phyloP scores from a whole-genome alignment of 169 alveolate species.

The Fabrea salina region DNA sequence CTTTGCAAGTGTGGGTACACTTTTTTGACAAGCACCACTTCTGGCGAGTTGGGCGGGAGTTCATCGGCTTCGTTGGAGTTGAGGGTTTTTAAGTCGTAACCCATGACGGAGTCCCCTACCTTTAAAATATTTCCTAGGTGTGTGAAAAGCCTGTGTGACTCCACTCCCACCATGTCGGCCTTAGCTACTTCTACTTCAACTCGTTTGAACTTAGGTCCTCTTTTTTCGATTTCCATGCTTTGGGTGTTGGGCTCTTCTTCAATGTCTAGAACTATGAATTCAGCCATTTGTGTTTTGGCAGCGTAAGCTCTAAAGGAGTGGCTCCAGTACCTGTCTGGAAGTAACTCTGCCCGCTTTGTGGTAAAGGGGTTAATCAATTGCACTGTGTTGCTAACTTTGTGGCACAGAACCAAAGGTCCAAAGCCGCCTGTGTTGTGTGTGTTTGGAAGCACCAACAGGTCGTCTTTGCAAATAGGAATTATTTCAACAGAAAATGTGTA shows the following conservation, averaged over 20 bases:
- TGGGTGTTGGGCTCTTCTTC: slow-evolving; percentile 51
- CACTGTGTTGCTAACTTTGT: slow-evolving; percentile 77
- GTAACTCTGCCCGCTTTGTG: slow-evolving; percentile 77
- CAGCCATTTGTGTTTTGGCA: slow-evolving; percentile 54
- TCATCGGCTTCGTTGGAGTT: slow-evolving; percentile 57
- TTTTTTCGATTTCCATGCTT: slow-evolving; percentile 45
- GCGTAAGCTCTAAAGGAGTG: slow-evolving; percentile 62
- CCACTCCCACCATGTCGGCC: slow-evolving; percentile 44
- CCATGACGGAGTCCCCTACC: slow-evolving; percentile 83
- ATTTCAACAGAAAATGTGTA: slow-evolving; percentile 92
- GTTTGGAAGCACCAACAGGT: slow-evolving; percentile 91
- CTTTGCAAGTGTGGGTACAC: slow-evolving; percentile 39
- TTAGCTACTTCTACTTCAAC: slow-evolving; percentile 47
- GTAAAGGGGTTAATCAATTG: slow-evolving; percentile 85
- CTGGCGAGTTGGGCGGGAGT: slow-evolving; percentile 62
- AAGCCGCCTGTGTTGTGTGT: slow-evolving; percentile 89
- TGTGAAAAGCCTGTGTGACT: slow-evolving; percentile 63
- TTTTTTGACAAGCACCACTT: slow-evolving; percentile 75
- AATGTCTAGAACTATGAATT: slow-evolving; percentile 74
- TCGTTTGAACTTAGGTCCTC: slow-evolving; percentile 38
- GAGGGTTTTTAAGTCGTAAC: slow-evolving; percentile 81
- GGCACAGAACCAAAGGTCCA: slow-evolving; percentile 84
- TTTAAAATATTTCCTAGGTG: slow-evolving; percentile 83
- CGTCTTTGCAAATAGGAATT: slow-evolving; percentile 97
- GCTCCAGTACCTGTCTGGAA: slow-evolving; percentile 82